Percentiles rank a stretch among this genome's conserved stretches.
These are phyloP conservation scores for Curvularia spicifera DNA, from an alignment of 2,329 filamentous ascomycete species.

Conservation along the genomic window DNA sequence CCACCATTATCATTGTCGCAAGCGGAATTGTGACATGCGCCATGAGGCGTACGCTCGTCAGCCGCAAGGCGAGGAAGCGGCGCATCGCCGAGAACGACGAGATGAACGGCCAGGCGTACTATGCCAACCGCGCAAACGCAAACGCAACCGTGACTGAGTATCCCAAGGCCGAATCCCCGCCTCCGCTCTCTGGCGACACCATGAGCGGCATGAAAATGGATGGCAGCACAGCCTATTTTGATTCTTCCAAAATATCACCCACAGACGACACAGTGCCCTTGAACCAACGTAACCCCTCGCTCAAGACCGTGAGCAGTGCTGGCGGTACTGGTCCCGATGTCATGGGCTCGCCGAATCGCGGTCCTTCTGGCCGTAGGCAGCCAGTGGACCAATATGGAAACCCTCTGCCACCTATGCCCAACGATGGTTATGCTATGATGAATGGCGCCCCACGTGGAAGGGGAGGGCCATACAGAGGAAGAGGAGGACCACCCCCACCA, in stretches of 20 bases:
- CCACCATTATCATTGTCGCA: slow-evolving; percentile 82
- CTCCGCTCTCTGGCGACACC: slow-evolving; percentile 61
- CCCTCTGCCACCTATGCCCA: slow-evolving; percentile 54
- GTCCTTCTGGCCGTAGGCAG: slow-evolving; percentile 48
- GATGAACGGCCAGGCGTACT: slow-evolving; percentile 95
- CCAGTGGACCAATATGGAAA: slow-evolving; percentile 71
- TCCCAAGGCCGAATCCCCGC: slow-evolving; percentile 61
- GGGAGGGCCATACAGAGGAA: slow-evolving; percentile 47
- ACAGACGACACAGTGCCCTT: slow-evolving; percentile 73
- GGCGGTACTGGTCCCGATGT: slow-evolving; percentile 50
- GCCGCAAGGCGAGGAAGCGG: slow-evolving; percentile 90
- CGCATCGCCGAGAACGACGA: slow-evolving; percentile 92
- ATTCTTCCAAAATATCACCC: slow-evolving; percentile 65
- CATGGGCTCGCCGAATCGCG: slow-evolving; percentile 46
- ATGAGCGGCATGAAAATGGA: slow-evolving; percentile 59
- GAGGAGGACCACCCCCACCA: slow-evolving; percentile 47
- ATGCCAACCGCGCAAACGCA: slow-evolving; percentile 58
- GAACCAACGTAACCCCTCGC: slow-evolving; percentile 68
- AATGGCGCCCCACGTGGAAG: slow-evolving; percentile 51
- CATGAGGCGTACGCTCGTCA: slow-evolving; percentile 90
- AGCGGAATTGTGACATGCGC: slow-evolving; percentile 88
- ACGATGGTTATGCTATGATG: slow-evolving; percentile 53
- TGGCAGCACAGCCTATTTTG: slow-evolving; percentile 70
- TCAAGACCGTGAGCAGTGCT: slow-evolving; percentile 60
- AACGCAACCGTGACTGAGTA: slow-evolving; percentile 46